Evolutionary conservation across 2,329 filamentous ascomycete genomes (phyloP), one percentile per base, ranked within the genome.

Genomic region (Ophiostoma sp.): DNA sequence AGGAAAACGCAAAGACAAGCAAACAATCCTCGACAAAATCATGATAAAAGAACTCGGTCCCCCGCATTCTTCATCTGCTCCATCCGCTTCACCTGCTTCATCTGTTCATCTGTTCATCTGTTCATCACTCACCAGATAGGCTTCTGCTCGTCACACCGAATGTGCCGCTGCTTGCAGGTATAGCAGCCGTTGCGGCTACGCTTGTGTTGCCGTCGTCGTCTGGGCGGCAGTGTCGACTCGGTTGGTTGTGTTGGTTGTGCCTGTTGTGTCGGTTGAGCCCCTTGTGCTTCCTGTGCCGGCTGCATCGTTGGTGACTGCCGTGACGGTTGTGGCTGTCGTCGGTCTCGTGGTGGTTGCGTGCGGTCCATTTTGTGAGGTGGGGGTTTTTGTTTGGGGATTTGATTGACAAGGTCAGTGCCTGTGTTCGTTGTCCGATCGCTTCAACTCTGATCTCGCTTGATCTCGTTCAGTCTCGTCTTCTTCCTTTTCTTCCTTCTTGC

Each of bases 161-260:
- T 72, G 63, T 72, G 71, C 39, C 71, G 33, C 63, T 72, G 71
- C 39, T 72, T 72, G 71, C 71, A 72, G 3, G 71, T 72, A 36
- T 69, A 72, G 52, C 71, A 72, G 25, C 71, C 71, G 12, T 72
- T 69, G 7, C 71, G 71, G 36, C 63, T 69, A n/a, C 71, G 71
- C 50, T 69, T 72, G 52, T 72, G 71, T 28, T 72, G 71, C 28
- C 71, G 36, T n/a, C 71, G 63, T 19, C 63, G 63, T 61, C 63
- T 66, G 4, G 36, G 61, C 3, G 36, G 61, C 12, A 19, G 61
- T 8, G 33, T 45, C 36, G 57, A 61, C 57, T 61, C 19, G 19
- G 61, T 25, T 25, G 12, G 22, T 28, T 66, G 36, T 15, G 4
- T 6, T 5, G 33, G 59, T 25, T 19, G 8, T 64, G 19, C 28